phyloP scores from a whole-genome alignment of 2,329 filamentous ascomycete species.

The Cryphonectria japonica region DNA sequence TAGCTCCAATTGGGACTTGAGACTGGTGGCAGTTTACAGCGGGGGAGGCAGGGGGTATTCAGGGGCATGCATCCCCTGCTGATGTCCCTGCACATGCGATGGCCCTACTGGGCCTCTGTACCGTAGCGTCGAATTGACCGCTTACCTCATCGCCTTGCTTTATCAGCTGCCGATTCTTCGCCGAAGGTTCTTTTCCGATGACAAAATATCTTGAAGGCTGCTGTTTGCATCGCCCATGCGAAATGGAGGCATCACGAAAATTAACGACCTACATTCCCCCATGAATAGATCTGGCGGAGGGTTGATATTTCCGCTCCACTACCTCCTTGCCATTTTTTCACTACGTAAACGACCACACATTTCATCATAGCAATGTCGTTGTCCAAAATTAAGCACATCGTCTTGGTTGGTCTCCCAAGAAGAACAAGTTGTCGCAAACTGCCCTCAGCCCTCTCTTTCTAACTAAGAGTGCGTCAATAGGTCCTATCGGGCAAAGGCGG shows the following conservation, averaged over 20 bases:
- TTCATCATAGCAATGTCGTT: constrained; percentile 59
- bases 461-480: constrained; percentile 39
- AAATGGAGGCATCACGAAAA: constrained; percentile 15
- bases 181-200: constrained; percentile 15
- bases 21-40: not conserved
- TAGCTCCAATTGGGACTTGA: not conserved
- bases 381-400: constrained; percentile 73
- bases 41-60: constrained; percentile 6
- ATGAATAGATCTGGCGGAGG: not conserved
- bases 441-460: constrained; percentile 5
- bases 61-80: constrained; percentile 13
- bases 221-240: constrained; percentile 1
- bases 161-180: constrained; percentile 30
- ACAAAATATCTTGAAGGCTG: constrained; percentile 20
- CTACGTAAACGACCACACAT: no score
- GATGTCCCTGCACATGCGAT: not conserved
- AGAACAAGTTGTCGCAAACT: not conserved
- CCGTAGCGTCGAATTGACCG: not conserved
- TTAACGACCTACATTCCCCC: constrained; percentile 3
- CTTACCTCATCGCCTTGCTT: constrained; percentile 17
- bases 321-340: not conserved
- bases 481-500: constrained; percentile 96
- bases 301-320: no score
- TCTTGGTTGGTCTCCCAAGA: constrained; percentile 53
- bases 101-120: not conserved